Evolutionary conservation across 2,329 filamentous ascomycete species (phyloP).

Genomic region (Sodiomyces alkalinus): DNA sequence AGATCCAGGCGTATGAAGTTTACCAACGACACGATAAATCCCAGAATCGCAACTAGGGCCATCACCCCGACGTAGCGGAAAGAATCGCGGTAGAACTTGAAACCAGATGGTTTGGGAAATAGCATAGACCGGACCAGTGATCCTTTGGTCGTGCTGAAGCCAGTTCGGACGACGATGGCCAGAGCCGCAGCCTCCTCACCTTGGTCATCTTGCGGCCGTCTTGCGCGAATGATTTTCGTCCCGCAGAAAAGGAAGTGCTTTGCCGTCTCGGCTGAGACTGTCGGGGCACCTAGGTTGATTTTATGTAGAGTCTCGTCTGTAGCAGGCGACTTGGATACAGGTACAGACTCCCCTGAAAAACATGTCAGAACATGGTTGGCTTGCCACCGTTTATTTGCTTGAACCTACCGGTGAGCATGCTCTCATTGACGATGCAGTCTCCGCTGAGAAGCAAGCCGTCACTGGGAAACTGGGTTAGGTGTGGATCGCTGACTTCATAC

Average conservation of each 20-base stretch:
- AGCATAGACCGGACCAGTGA: conserved; percentile 94
- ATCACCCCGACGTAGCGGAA: conserved; percentile 98
- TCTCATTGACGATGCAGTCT: conserved; percentile 97
- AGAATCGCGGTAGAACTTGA: conserved; percentile 96
- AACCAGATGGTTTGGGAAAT: conserved; percentile 93
- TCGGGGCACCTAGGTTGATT: conserved; percentile 66
- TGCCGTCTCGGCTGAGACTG: conserved; percentile 68
- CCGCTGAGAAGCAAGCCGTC: conserved; percentile 84
- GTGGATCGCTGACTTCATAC: conserved; percentile 92
- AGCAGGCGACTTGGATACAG: conserved; percentile 81
- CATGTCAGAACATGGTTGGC: conserved; percentile 1
- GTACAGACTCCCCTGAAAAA: conserved; percentile 67
- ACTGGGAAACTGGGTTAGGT: conserved; percentile 72
- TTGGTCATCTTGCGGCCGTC: conserved; percentile 72
- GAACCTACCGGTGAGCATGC: conserved; percentile 67
- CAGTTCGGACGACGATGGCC: conserved; percentile 83
- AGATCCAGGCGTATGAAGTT: conserved; percentile 82
- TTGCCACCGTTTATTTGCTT: no score
- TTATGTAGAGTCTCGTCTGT: conserved; percentile 63
- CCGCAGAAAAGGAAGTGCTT: conserved; percentile 88
- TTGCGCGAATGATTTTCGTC: conserved; percentile 84
- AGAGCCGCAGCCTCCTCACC: conserved; percentile 82
- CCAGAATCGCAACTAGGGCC: conserved; percentile 69
- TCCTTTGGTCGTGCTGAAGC: conserved; percentile 96
- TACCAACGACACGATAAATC: conserved; percentile 80